Conservation (phyloP, 495 filamentous ascomycete genomes). For the Neurospora tetrasperma region DNA sequence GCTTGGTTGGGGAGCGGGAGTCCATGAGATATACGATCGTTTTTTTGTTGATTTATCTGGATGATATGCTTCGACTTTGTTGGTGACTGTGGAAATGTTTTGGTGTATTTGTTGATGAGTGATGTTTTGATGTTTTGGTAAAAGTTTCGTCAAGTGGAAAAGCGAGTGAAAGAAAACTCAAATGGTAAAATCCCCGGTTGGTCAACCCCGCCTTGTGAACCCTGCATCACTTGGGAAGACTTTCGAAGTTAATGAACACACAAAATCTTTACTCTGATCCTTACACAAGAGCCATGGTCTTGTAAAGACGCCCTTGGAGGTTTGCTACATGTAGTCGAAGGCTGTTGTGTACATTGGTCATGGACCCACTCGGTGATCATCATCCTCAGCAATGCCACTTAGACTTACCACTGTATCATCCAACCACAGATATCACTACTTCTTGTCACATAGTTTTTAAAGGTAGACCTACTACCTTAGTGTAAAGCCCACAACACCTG, state of each 20-base stretch:
- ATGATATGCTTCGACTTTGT: background rate
- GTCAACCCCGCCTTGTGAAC: background rate
- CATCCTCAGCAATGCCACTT: background rate
- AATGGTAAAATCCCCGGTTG: background rate
- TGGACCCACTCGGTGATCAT: background rate
- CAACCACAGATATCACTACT: background rate
- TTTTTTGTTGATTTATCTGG: background rate
- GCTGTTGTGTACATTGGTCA: background rate
- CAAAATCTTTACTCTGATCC: background rate
- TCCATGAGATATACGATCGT: background rate
- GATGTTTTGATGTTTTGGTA: background rate
- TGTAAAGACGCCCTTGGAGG: background rate
- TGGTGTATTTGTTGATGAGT: background rate
- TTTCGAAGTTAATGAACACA: background rate
- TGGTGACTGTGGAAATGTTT: background rate
- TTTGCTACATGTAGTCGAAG: background rate
- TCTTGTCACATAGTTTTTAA: background rate
- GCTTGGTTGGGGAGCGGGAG: slow-evolving; percentile 7
- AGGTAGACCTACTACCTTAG: background rate
- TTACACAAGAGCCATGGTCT: background rate
- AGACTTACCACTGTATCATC: background rate
- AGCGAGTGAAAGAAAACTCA: background rate
- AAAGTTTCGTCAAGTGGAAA: background rate
- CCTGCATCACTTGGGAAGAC: background rate
- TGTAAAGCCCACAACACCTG: background rate